Evolutionary conservation across 2,329 filamentous ascomycete species (phyloP).

Genomic region (Coniochaeta prunicola): DNA sequence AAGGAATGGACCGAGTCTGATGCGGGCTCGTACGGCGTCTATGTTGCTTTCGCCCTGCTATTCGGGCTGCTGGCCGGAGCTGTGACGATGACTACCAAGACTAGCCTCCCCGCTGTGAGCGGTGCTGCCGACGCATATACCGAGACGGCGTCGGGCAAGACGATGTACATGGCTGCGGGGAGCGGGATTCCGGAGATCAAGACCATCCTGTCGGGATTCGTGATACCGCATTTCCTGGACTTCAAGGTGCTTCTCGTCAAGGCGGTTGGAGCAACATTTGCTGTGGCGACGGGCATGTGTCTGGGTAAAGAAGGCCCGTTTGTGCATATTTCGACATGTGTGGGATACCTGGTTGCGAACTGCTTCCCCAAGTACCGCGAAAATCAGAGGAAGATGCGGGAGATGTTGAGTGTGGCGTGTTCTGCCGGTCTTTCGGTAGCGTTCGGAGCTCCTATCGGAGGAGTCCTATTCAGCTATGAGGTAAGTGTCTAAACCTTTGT

Average conservation of each 20-base stretch:
- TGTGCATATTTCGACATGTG: constrained; percentile 53
- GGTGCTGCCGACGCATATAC: constrained; percentile 12
- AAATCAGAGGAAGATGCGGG: constrained; percentile 50
- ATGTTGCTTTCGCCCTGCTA: constrained; percentile 16
- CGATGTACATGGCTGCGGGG: constrained; percentile 52
- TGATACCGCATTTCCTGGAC: constrained; percentile 49
- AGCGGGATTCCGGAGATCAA: constrained; percentile 57
- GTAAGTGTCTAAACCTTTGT: not conserved
- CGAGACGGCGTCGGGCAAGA: constrained; percentile 24
- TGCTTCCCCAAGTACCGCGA: constrained; percentile 49
- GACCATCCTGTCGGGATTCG: constrained; percentile 53
- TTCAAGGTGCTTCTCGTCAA: constrained; percentile 49
- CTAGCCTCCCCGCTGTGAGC: constrained; percentile 35
- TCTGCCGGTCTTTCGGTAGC: constrained; percentile 52
- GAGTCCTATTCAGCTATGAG: constrained; percentile 51
- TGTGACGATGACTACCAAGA: constrained; percentile 28
- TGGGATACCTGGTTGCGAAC: constrained; percentile 43
- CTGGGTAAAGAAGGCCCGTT: constrained; percentile 57
- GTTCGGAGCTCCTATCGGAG: constrained; percentile 55
- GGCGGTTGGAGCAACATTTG: constrained; percentile 50
- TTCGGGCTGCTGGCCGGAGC: constrained; percentile 17
- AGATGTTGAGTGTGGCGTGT: constrained; percentile 50
- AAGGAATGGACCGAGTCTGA: constrained; percentile 29
- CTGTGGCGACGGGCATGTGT: constrained; percentile 52
- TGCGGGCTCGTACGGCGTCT: constrained; percentile 15